phyloP scores from a whole-genome alignment of 2,329 filamentous ascomycete species.

The Botrytis deweyae region DNA sequence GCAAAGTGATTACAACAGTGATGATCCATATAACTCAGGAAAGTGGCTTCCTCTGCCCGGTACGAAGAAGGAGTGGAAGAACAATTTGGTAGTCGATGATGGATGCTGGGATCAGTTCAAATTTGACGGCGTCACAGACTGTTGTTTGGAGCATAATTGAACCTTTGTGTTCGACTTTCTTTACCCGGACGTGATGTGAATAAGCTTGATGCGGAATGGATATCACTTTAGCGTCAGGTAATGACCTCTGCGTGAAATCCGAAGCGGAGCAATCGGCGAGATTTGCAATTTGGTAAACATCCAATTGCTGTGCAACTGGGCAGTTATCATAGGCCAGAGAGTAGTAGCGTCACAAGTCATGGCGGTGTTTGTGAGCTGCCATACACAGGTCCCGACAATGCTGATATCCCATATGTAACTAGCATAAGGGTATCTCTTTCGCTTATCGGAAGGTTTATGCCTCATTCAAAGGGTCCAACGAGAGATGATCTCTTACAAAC shows the following conservation, averaged over 20 bases:
- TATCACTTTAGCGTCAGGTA: neutral
- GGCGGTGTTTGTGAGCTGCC: neutral
- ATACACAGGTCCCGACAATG: neutral
- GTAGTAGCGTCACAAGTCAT: constrained; percentile 4
- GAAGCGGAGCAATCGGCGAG: neutral
- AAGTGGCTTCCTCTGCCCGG: neutral
- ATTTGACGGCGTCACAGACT: neutral
- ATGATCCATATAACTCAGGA: neutral
- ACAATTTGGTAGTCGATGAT: neutral
- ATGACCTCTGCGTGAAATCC: neutral
- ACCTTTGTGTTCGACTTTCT: neutral
- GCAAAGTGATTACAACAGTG: neutral
- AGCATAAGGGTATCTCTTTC: no score
- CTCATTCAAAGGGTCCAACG: no score
- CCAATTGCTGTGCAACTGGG: neutral
- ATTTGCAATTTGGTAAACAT: neutral
- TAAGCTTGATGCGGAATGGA: neutral
- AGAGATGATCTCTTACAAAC: no score
- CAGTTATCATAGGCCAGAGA: neutral
- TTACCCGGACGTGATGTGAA: neutral
- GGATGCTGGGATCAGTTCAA: neutral
- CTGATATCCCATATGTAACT: no score
- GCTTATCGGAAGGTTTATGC: no score
- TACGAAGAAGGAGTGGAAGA: constrained; percentile 4
- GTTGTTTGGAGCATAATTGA: neutral